Evolutionary conservation across 345 rosid genomes (phyloP).

Genomic region (Rhodomyrtus tomentosa): DNA sequence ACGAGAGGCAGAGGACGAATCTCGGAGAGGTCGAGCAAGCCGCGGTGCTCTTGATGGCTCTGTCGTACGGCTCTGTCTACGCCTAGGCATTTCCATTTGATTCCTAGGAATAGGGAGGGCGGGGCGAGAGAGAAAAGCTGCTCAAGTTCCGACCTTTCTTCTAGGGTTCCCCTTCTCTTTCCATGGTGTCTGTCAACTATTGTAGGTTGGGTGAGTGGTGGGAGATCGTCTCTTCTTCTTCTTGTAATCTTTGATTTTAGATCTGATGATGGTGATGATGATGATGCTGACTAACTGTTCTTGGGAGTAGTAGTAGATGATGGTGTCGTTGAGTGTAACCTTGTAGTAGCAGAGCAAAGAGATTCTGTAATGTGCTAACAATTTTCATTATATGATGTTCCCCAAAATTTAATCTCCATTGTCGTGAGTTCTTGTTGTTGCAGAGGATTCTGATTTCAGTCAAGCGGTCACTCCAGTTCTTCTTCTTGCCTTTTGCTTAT

Average conservation of each 20-base stretch:
- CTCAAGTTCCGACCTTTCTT: background rate
- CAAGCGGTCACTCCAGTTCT: background rate
- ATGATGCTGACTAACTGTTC: background rate
- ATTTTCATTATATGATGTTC: background rate
- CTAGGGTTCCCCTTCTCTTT: background rate
- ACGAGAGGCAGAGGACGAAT: slow-evolving; percentile 19
- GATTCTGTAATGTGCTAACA: background rate
- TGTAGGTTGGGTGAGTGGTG: background rate
- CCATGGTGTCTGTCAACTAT: background rate
- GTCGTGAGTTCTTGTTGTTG: background rate
- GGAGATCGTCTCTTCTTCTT: background rate
- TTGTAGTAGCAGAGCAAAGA: background rate
- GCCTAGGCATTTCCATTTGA: slow-evolving; percentile 1
- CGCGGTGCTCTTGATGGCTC: slow-evolving; percentile 38
- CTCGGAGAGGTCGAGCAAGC: slow-evolving; percentile 43
- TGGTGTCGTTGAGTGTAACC: background rate
- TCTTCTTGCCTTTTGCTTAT: background rate
- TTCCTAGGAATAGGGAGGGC: background rate
- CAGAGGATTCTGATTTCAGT: background rate
- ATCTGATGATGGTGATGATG: background rate
- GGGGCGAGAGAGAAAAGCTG: background rate
- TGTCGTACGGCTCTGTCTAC: slow-evolving; percentile 32
- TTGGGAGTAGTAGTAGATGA: background rate
- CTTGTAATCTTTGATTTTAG: background rate
- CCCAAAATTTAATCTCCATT: background rate